A percentile compares a stretch with the other conserved stretches of the same genome.
Evolutionary conservation across 805 yeast genomes (phyloP).

Genomic region (Zygotorulaspora florentina): DNA sequence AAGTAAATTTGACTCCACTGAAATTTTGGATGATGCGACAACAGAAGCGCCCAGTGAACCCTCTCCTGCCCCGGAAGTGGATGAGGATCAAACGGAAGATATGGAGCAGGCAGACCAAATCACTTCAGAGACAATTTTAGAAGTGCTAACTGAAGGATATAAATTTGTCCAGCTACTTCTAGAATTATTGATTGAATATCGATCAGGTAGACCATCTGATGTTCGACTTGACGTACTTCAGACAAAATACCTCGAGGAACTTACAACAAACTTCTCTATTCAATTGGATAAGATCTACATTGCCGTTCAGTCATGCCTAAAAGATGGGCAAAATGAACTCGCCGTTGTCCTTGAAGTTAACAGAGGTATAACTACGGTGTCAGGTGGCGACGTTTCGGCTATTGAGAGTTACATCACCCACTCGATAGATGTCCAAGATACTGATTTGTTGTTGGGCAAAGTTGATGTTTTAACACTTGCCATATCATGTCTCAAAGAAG

Average conservation of each 20-base stretch:
- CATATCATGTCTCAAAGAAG: conserved; percentile 11
- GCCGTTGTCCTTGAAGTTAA: conserved; percentile 13
- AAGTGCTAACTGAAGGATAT: conserved; percentile 19
- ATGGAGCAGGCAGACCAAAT: conserved; percentile 30
- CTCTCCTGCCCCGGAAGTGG: conserved; percentile 4
- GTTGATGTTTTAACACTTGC: conserved; percentile 21
- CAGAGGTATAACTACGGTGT: conserved; percentile 14
- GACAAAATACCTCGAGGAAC: conserved; percentile 21
- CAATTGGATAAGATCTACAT: conserved; percentile 21
- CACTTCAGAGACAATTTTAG: conserved; percentile 23
- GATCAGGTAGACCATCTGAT: conserved; percentile 3
- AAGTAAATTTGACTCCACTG: conserved; percentile 1
- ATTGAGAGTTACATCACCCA: conserved; percentile 9
- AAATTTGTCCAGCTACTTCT: conserved; percentile 20
- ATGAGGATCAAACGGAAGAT: conserved; percentile 11
- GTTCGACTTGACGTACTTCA: conserved; percentile 18
- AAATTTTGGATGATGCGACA: conserved; percentile 1
- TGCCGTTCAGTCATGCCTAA: not conserved
- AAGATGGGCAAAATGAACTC: conserved; percentile 12
- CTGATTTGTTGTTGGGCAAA: conserved; percentile 16
- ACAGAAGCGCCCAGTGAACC: conserved; percentile 19
- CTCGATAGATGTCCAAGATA: not conserved
- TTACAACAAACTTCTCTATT: conserved; percentile 12
- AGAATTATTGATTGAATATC: conserved; percentile 20
- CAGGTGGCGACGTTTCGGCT: conserved; percentile 10